phyloP scores from a whole-genome alignment of 2,329 filamentous ascomycete genomes.

The Huntiella savannae region DNA sequence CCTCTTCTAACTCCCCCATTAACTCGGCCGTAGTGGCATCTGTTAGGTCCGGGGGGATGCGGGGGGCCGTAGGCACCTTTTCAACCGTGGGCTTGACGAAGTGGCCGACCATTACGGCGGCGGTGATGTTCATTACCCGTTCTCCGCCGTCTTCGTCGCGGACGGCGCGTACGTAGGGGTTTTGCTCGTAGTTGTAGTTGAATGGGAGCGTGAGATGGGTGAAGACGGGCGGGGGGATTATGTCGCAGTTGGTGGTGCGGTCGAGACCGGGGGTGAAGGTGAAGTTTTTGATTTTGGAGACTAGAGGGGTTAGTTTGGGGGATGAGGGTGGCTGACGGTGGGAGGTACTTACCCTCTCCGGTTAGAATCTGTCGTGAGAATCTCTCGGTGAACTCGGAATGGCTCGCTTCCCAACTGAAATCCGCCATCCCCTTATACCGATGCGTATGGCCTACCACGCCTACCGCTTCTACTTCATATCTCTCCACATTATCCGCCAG shows the following conservation, averaged over 20 bases:
- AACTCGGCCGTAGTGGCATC: constrained; percentile 43
- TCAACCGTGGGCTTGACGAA: constrained; percentile 41
- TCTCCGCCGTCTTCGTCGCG: constrained; percentile 33
- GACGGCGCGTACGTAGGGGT: constrained; percentile 51
- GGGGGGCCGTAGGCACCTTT: constrained; percentile 42
- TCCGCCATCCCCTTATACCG: constrained; percentile 72
- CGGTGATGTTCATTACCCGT: constrained; percentile 37
- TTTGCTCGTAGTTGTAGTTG: constrained; percentile 69
- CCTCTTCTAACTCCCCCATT: constrained; percentile 40
- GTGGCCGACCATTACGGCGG: constrained; percentile 38
- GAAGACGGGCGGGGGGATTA: constrained; percentile 65
- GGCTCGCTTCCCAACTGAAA: constrained; percentile 59
- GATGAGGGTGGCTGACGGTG: background rate
- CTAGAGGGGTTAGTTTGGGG: constrained; percentile 17
- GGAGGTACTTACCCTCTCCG: constrained; percentile 38
- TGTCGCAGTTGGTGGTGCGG: constrained; percentile 39
- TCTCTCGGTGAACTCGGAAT: constrained; percentile 49
- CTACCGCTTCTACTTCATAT: constrained; percentile 52
- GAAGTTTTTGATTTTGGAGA: constrained; percentile 39
- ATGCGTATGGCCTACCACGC: constrained; percentile 60
- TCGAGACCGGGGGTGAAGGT: constrained; percentile 45
- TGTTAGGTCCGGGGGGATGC: constrained; percentile 36
- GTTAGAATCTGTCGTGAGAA: constrained; percentile 54
- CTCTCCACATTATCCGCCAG: constrained; percentile 50
- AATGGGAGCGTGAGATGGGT: constrained; percentile 57